phyloP scores from a whole-genome alignment of 768 basidiomycete species.

The Pulveroboletus sp. region DNA sequence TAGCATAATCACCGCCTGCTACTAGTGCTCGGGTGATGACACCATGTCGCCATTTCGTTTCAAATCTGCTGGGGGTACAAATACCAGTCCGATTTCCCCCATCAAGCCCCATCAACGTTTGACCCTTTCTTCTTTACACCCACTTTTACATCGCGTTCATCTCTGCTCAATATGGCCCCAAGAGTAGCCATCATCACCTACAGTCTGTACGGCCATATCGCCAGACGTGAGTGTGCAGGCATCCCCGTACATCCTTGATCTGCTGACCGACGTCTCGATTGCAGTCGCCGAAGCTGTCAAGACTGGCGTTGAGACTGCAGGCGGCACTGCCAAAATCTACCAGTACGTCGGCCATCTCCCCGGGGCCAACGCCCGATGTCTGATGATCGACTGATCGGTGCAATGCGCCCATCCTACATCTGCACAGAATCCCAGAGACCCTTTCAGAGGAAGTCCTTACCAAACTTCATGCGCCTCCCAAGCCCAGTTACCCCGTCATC shows the following conservation, averaged over 20 bases:
- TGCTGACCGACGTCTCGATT: conserved; percentile 5
- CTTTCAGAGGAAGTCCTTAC: conserved; percentile 64
- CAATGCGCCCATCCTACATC: neutral
- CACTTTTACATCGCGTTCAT: neutral
- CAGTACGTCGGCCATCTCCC: conserved; percentile 42
- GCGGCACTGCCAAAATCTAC: conserved; percentile 51
- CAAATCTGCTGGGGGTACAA: conserved; percentile 5
- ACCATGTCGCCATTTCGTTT: neutral
- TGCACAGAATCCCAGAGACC: conserved; percentile 70
- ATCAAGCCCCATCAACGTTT: neutral
- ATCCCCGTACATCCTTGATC: neutral
- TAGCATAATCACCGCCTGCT: neutral
- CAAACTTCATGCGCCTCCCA: conserved; percentile 68
- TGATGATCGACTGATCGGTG: neutral
- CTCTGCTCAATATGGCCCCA: conserved; percentile 35
- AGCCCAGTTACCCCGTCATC: conserved; percentile 50
- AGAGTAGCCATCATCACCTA: conserved; percentile 73
- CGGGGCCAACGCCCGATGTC: neutral
- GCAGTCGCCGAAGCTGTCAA: conserved; percentile 62
- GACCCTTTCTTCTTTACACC: neutral
- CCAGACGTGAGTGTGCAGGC: conserved; percentile 47
- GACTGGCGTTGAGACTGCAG: conserved; percentile 45
- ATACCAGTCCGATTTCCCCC: conserved; percentile 5
- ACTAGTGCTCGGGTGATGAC: neutral
- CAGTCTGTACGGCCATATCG: conserved; percentile 71